These are phyloP conservation scores for Thymus quinquecostatus DNA, from an alignment of 257 asterid species.

Conservation along the genomic window DNA sequence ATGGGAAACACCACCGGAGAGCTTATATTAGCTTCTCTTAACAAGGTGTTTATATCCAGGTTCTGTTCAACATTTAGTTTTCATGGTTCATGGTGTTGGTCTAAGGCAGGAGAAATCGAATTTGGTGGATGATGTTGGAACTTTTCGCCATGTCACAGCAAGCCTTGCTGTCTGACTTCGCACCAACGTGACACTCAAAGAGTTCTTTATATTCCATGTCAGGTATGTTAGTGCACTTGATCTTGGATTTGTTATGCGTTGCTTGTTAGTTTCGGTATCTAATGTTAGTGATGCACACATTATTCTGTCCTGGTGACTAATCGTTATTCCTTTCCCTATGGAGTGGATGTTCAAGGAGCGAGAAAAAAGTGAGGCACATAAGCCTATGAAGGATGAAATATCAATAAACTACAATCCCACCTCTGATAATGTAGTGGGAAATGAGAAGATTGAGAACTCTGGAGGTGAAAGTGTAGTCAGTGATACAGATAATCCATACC, in stretches of 20 bases:
- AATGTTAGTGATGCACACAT: neutral
- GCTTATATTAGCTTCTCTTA: constrained; percentile 11
- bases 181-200: no score
- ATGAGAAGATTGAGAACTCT: constrained; percentile 37
- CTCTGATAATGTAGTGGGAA: constrained; percentile 40
- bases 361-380: constrained; percentile 32
- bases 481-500: constrained; percentile 36
- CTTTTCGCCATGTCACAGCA: no score
- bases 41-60: constrained; percentile 51
- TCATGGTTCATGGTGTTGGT: constrained; percentile 95
- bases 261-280: constrained; percentile 19
- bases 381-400: constrained; percentile 31
- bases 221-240: constrained; percentile 21
- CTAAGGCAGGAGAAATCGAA: no score
- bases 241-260: neutral
- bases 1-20: no score
- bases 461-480: constrained; percentile 41
- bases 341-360: constrained; percentile 79
- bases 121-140: no score
- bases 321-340: constrained; percentile 60
- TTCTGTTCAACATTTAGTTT: constrained; percentile 90
- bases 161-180: no score
- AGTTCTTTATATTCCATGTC: no score
- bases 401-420: constrained; percentile 38
- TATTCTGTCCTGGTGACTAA: constrained; percentile 79